These are phyloP conservation scores for Trichoderma hamatum DNA, from an alignment of 2,329 filamentous ascomycete species.

Conservation along the genomic window DNA sequence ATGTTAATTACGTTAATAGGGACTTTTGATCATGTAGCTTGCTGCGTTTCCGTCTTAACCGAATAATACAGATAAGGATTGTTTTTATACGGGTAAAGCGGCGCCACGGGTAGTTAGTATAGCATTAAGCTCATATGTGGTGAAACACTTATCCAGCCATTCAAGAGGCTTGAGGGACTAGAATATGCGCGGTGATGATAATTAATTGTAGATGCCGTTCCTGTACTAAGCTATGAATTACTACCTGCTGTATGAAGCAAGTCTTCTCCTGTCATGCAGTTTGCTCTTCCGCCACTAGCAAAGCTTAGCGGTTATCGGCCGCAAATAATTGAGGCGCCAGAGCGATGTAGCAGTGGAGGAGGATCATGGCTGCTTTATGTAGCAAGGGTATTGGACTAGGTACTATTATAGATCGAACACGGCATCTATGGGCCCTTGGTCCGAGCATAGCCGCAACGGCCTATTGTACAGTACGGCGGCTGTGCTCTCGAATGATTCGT, in stretches of 20 bases:
- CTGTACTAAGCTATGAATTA: background rate
- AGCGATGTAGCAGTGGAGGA: background rate
- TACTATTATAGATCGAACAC: too few relatives aligned
- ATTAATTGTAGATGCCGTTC: background rate
- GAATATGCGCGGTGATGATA: background rate
- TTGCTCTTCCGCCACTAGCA: background rate
- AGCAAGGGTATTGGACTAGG: background rate
- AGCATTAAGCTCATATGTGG: background rate
- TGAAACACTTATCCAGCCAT: background rate
- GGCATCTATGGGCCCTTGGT: background rate
- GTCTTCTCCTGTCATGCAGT: background rate
- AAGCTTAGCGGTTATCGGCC: background rate
- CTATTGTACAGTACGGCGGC: too few relatives aligned
- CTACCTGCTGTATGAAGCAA: conserved; percentile 6
- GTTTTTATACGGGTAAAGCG: too few relatives aligned
- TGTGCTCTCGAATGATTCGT: too few relatives aligned
- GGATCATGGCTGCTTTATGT: background rate
- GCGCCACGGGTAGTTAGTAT: background rate
- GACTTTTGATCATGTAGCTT: background rate
- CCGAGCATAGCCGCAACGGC: background rate
- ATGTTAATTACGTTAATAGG: background rate
- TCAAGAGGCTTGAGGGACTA: background rate
- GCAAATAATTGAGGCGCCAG: background rate
- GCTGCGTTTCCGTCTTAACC: background rate
- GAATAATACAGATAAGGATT: background rate